Evolutionary conservation across 768 basidiomycete species (phyloP).

Genomic region (Cantharellus cinnabarinus): DNA sequence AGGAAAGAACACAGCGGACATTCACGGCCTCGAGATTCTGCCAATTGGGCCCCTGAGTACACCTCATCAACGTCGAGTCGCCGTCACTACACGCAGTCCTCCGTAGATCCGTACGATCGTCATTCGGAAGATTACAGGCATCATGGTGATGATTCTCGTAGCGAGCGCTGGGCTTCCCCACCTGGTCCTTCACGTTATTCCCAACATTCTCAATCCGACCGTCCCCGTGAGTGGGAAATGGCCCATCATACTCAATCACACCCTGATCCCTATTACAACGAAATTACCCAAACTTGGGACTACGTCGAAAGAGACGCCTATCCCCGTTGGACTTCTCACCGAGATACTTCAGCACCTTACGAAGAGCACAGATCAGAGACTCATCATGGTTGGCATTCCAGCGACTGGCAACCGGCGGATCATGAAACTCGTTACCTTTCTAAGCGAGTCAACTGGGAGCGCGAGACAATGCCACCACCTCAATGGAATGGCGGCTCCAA

Average conservation of each 20-base stretch:
- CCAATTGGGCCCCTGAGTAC: not conserved
- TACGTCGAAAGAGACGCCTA: not conserved
- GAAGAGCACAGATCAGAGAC: no score
- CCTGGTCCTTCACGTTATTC: not conserved
- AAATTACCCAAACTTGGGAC: not conserved
- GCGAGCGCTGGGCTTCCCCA: not conserved
- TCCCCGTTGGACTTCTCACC: not conserved
- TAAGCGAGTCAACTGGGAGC: no score
- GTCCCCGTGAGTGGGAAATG: not conserved
- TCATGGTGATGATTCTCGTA: constrained; percentile 1
- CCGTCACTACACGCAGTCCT: not conserved
- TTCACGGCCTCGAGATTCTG: not conserved
- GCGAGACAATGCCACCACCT: no score
- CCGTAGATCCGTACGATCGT: not conserved
- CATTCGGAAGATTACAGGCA: not conserved
- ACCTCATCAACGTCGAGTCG: not conserved
- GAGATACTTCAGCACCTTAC: not conserved
- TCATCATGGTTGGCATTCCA: no score
- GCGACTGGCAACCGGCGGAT: no score
- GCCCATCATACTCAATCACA: not conserved
- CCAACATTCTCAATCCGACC: not conserved
- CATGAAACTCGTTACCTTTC: no score
- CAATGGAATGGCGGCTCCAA: no score
- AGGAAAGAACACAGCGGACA: not conserved
- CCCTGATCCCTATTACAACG: not conserved